Evolutionary conservation across 768 basidiomycete species (phyloP), one percentile per base, ranked within the genome.

Genomic region (Amyloporia xantha): DNA sequence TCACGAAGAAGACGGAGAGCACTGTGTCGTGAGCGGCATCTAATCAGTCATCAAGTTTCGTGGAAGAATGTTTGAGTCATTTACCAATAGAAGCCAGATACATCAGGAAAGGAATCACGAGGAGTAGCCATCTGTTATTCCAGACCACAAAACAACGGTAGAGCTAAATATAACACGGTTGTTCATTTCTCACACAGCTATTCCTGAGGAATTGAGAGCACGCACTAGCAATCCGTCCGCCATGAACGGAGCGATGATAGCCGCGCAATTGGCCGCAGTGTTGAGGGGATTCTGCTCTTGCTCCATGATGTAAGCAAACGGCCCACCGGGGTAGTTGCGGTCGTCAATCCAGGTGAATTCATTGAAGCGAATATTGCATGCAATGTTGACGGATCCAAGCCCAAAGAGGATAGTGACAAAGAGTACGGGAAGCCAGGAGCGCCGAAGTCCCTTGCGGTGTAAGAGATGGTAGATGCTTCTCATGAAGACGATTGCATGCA

Each of bases 71-170:
- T 15, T 33, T 33, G 7, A 2, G 5, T 1, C 15, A 41, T 58
- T 15, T 30, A 58, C 60, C 52, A 2, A 54, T 49, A 1, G 58
- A 57, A 1, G 38, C 46, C 7, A 56, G 43, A 26, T 44, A 50
- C 23, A 57, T 35, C 5, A 56, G 25, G 21, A 33, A 12, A 12
- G 58, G 56, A 30, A 58, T 41, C 21, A 50, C 26, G 15, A 66
- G 25, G 21, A 57, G 25, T 39, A 53, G 20, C 43, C 25, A 47
- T 49, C 37, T 5, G 7, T 30, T 39, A 45, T 41, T 49, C 49
- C 53, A 59, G n/a, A 63, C 52, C 9, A 58, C 47, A n/a, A 47
- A 55, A 24, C 47, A 47, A 3, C 62, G 59, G 47, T 56, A 61
- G 6, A 63, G 46, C 62, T 63, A 33, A 17, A 23, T n/a, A n/a